These are phyloP conservation scores for Eucalyptus microcorys DNA, from an alignment of 345 rosid genomes.

Conservation along the genomic window DNA sequence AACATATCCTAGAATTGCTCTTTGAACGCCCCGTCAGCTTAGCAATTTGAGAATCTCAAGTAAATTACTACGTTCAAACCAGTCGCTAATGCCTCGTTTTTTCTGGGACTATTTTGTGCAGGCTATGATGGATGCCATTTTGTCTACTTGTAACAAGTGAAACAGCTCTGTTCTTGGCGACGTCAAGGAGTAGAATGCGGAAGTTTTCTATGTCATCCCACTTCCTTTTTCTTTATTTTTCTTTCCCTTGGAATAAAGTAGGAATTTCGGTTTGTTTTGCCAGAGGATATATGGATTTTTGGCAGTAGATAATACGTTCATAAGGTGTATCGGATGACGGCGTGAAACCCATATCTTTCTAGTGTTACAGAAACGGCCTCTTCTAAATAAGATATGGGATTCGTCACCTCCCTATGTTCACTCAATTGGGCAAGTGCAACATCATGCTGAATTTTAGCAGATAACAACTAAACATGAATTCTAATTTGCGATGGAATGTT, in stretches of 20 bases:
- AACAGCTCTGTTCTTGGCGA: not conserved
- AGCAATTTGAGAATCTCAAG: not conserved
- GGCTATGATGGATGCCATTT: constrained; percentile 58
- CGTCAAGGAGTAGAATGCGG: not conserved
- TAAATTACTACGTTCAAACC: not conserved
- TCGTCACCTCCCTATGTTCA: not conserved
- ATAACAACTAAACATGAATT: not conserved
- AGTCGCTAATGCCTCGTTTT: not conserved
- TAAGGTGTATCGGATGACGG: not conserved
- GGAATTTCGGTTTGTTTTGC: not conserved
- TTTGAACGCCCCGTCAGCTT: not conserved
- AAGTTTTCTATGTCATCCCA: not conserved
- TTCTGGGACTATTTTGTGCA: not conserved
- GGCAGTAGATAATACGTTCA: not conserved
- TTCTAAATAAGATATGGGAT: not conserved
- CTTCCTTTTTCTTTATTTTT: not conserved
- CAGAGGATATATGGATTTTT: not conserved
- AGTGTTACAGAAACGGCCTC: not conserved
- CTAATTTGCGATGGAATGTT: not conserved
- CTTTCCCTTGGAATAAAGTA: not conserved
- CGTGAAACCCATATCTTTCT: not conserved
- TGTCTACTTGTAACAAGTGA: not conserved
- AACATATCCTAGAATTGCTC: not conserved
- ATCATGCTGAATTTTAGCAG: not conserved
- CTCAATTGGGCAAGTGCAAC: not conserved